These are phyloP conservation scores for Cinnamomum chago DNA, from an alignment of 164 flowering plant genomes.

Conservation along the genomic window DNA sequence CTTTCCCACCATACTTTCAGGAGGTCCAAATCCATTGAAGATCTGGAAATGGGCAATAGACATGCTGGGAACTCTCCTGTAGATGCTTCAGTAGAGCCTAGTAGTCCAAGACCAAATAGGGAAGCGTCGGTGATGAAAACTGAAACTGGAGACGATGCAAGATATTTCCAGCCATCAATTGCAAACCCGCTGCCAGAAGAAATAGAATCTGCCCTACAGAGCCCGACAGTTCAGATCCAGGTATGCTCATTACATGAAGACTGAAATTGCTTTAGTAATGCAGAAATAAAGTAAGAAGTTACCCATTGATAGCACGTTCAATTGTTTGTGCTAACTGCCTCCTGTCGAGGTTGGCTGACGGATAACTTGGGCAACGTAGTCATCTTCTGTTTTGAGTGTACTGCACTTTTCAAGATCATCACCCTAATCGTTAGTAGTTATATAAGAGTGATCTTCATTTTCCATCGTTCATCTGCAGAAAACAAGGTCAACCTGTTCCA, in stretches of 20 bases:
- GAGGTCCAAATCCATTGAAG: not conserved
- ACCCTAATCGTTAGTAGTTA: too few species aligned
- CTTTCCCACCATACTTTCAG: constrained; percentile 19
- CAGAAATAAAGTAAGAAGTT: not conserved
- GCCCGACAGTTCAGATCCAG: not conserved
- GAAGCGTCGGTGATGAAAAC: not conserved
- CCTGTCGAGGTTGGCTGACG: too few species aligned
- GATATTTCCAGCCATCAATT: not conserved
- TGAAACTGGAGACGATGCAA: not conserved
- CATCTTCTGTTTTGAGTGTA: too few species aligned
- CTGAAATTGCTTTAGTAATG: not conserved
- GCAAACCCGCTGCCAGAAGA: not conserved
- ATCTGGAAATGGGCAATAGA: not conserved
- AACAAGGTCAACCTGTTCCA: too few species aligned
- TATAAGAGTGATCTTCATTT: too few species aligned
- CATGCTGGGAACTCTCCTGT: not conserved
- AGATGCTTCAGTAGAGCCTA: not conserved
- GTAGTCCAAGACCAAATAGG: not conserved
- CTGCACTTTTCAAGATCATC: too few species aligned
- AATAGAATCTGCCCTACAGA: not conserved
- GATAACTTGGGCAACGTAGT: too few species aligned
- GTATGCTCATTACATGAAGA: not conserved
- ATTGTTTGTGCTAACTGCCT: too few species aligned
- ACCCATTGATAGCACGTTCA: not conserved
- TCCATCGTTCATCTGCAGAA: too few species aligned